Conservation (phyloP, 2,329 filamentous ascomycete species). For the Fusarium siculi region DNA sequence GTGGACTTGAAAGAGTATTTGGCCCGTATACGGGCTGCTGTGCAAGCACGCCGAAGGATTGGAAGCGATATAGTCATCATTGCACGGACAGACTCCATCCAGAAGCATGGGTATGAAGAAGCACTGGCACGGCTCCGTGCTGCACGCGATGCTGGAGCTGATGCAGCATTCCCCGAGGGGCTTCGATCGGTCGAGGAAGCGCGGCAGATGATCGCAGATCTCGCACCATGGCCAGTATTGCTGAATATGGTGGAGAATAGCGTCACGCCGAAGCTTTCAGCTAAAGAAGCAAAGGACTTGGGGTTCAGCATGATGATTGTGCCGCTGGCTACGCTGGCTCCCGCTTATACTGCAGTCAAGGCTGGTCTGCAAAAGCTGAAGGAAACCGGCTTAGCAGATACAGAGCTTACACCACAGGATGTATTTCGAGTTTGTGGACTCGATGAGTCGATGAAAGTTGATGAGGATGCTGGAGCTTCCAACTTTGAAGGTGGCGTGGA, state of each 20-base stretch:
- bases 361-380: not conserved
- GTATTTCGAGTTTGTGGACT: not conserved
- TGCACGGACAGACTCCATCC: not conserved
- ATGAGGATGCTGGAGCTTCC: slow-evolving; percentile 2
- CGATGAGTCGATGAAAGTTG: not conserved
- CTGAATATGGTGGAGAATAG: slow-evolving; percentile 9
- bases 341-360: not conserved
- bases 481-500: slow-evolving; percentile 6
- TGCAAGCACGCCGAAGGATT: not conserved
- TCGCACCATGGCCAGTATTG: not conserved
- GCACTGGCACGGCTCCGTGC: not conserved
- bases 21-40: not conserved
- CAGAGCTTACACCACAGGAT: not conserved
- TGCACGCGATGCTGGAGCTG: not conserved
- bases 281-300: not conserved
- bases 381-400: not conserved
- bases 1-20: not conserved
- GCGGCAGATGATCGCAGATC: not conserved
- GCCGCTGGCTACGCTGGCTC: not conserved
- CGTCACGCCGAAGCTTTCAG: not conserved
- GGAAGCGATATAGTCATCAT: not conserved
- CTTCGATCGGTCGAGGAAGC: not conserved
- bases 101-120: slow-evolving; percentile 3
- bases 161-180: not conserved
- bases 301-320: slow-evolving; percentile 5